phyloP scores from a whole-genome alignment of 1,284 basidiomycete species.

The Boletus albobrunnescens region DNA sequence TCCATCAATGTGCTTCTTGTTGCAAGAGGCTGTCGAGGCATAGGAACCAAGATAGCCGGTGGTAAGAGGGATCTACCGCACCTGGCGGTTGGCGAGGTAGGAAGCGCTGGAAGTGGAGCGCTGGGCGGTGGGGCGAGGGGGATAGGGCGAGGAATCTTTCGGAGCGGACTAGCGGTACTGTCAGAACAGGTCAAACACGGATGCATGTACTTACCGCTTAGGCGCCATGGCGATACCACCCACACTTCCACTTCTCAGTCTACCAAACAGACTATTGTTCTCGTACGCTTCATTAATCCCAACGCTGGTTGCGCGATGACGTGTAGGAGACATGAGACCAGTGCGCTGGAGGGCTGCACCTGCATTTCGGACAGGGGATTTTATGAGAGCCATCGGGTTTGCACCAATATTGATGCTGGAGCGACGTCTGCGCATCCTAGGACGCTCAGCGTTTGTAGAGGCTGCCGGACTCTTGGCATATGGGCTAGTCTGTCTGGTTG shows the following conservation, averaged over 20 bases:
- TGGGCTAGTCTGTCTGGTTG: slow-evolving; percentile 12
- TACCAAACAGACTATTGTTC: slow-evolving; percentile 38
- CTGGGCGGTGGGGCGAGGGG: slow-evolving; percentile 35
- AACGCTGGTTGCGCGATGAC: slow-evolving; percentile 44
- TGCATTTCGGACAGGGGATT: slow-evolving; percentile 47
- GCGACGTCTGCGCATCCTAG: slow-evolving; percentile 46
- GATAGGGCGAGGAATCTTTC: slow-evolving; percentile 26
- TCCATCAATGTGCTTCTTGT: slow-evolving; percentile 12
- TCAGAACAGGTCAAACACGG: slow-evolving; percentile 6
- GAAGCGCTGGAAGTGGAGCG: slow-evolving; percentile 33
- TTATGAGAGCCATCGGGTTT: slow-evolving; percentile 47
- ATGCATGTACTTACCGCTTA: slow-evolving; percentile 33
- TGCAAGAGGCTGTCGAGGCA: slow-evolving; percentile 25
- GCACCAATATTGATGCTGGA: slow-evolving; percentile 49
- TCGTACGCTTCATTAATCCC: slow-evolving; percentile 27
- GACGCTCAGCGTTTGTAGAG: slow-evolving; percentile 14
- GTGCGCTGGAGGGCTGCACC: slow-evolving; percentile 45
- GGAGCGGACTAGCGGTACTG: slow-evolving; percentile 26
- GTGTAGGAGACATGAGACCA: slow-evolving; percentile 33
- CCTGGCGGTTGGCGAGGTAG: slow-evolving; percentile 23
- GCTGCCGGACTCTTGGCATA: slow-evolving; percentile 11
- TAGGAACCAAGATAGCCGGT: slow-evolving; percentile 14
- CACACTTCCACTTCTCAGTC: slow-evolving; percentile 50
- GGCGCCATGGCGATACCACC: slow-evolving; percentile 26
- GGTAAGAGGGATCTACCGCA: slow-evolving; percentile 16